Percentiles rank a stretch among this genome's conserved stretches.
These are phyloP conservation scores for Cupressus sempervirens DNA, from an alignment of 75 land plant genomes.

Conservation along the genomic window DNA sequence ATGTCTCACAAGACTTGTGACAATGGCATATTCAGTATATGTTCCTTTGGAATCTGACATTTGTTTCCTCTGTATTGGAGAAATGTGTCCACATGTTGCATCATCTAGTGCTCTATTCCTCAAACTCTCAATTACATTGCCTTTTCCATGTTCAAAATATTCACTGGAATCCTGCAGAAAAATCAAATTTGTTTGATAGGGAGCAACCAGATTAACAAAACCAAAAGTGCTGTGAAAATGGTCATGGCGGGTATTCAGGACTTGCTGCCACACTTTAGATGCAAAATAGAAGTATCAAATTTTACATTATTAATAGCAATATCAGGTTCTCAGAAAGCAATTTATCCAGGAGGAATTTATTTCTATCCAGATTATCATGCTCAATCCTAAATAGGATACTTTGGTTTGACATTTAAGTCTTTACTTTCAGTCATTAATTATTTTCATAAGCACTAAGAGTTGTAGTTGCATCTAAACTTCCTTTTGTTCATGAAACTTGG, in stretches of 20 bases:
- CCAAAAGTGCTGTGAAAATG: neutral
- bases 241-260: neutral
- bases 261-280: neutral
- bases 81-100: constrained; percentile 42
- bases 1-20: constrained; percentile 41
- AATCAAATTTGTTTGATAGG: neutral
- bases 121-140: constrained; percentile 32
- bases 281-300: neutral
- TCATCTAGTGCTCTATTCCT: constrained; percentile 37
- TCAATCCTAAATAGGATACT: neutral
- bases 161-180: constrained; percentile 28
- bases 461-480: neutral
- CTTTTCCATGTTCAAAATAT: constrained; percentile 30
- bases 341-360: neutral
- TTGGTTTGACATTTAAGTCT: neutral
- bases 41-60: constrained; percentile 22
- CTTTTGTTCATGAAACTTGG: no score
- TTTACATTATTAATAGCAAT: neutral
- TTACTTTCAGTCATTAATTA: neutral
- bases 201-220: neutral
- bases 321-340: neutral
- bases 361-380: neutral
- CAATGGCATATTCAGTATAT: constrained; percentile 37
- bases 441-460: neutral
- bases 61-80: constrained; percentile 28